phyloP scores from a whole-genome alignment of 1,139 yeast genomes.

The Sugiyamaella sp. region DNA sequence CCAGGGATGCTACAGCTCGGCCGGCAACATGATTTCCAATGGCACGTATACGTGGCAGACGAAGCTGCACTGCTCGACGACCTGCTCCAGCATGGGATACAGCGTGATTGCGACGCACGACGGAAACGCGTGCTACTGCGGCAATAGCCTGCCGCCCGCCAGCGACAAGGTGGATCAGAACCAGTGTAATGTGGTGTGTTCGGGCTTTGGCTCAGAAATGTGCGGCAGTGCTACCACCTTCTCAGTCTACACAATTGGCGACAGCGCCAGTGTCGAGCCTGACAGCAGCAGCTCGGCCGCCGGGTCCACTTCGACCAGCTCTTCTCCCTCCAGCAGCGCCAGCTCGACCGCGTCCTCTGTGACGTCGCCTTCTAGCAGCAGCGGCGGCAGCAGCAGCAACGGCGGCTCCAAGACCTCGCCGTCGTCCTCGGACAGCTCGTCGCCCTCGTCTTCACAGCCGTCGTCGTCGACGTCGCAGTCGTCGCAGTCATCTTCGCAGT shows the following conservation, averaged over 20 bases:
- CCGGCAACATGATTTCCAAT: slow-evolving; percentile 26
- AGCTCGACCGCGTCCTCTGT: slow-evolving; percentile 22
- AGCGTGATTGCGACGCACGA: slow-evolving; percentile 61
- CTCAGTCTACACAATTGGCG: slow-evolving; percentile 46
- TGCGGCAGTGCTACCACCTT: slow-evolving; percentile 62
- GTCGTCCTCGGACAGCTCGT: slow-evolving; percentile 11
- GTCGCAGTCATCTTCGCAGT: slow-evolving; percentile 19
- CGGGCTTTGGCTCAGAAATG: slow-evolving; percentile 52
- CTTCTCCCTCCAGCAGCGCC: slow-evolving; percentile 23
- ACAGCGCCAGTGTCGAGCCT: slow-evolving; percentile 25
- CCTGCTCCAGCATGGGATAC: slow-evolving; percentile 24
- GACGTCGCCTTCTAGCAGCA: slow-evolving; percentile 28
- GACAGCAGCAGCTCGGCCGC: slow-evolving; percentile 19
- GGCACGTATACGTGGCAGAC: slow-evolving; percentile 29
- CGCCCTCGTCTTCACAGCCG: slow-evolving; percentile 28
- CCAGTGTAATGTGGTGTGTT: slow-evolving; percentile 52
- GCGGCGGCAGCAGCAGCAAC: slow-evolving; percentile 34
- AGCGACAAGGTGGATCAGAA: slow-evolving; percentile 36
- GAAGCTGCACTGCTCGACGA: slow-evolving; percentile 23
- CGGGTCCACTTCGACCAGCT: not conserved
- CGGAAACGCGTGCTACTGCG: slow-evolving; percentile 70
- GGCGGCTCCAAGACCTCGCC: slow-evolving; percentile 27
- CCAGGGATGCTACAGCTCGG: slow-evolving; percentile 35
- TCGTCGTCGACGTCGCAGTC: slow-evolving; percentile 31
- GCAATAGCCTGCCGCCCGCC: slow-evolving; percentile 54